These are phyloP conservation scores for Hyaloscypha finlandica DNA, from an alignment of 495 filamentous ascomycete genomes.

Conservation along the genomic window DNA sequence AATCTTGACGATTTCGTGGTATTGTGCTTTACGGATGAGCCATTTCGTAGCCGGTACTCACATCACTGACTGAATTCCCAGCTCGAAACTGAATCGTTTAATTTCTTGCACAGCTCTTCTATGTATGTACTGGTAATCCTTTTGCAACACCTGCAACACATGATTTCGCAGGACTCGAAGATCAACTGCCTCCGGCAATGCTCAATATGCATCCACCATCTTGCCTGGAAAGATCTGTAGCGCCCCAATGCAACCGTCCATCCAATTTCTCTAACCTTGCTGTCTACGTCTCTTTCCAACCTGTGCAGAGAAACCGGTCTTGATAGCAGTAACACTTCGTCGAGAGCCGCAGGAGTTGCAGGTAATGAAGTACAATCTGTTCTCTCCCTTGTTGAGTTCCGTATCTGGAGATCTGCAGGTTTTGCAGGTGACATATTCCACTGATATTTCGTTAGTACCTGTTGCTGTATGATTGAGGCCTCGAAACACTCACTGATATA, in stretches of 20 bases:
- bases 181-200: not conserved
- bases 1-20: not conserved
- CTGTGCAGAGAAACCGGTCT: constrained; percentile 98
- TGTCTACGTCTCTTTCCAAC: constrained; percentile 90
- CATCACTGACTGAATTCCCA: not conserved
- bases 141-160: not conserved
- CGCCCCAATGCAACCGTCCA: not conserved
- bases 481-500: constrained; percentile 75
- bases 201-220: constrained; percentile 10
- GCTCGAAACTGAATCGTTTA: not conserved
- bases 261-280: constrained; percentile 45
- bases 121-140: constrained; percentile 17
- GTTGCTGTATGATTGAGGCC: constrained; percentile 5
- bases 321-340: constrained; percentile 94
- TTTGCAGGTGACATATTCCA: constrained; percentile 99
- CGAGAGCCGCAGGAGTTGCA: constrained; percentile 89
- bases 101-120: constrained; percentile 15
- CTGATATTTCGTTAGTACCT: constrained; percentile 41
- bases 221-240: constrained; percentile 4
- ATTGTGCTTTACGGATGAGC: not conserved
- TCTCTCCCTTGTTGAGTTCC: constrained; percentile 97
- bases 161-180: not conserved
- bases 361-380: constrained; percentile 84
- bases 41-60: not conserved
- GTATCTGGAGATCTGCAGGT: constrained; percentile 94